Evolutionary conservation across 768 basidiomycete species (phyloP).

Genomic region (Suillus cothurnatus): DNA sequence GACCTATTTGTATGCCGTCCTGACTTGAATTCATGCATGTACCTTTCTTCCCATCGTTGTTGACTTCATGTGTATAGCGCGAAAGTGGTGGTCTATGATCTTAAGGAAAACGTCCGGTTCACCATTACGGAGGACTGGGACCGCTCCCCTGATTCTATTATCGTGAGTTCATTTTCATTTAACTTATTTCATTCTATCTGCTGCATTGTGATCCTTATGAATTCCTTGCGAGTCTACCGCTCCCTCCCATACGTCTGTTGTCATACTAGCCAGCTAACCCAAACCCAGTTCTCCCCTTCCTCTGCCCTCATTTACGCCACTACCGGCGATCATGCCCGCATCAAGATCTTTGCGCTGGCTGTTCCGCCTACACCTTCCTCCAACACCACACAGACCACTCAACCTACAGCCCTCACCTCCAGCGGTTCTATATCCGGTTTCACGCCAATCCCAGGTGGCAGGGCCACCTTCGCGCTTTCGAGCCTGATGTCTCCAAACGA

Average conservation of each 20-base stretch:
- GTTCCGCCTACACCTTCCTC: too few relatives aligned
- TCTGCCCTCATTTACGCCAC: constrained; percentile 70
- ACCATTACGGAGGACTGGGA: constrained; percentile 90
- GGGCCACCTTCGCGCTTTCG: too few relatives aligned
- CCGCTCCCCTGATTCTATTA: constrained; percentile 57
- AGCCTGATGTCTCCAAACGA: too few relatives aligned
- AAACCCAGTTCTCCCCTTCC: constrained; percentile 68
- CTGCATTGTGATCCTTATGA: background rate
- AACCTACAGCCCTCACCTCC: too few relatives aligned
- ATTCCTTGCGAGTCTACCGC: background rate
- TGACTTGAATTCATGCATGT: background rate
- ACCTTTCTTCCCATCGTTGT: background rate
- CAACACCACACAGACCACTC: too few relatives aligned
- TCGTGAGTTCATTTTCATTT: background rate
- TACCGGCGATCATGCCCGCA: constrained; percentile 75
- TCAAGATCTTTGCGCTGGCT: too few relatives aligned
- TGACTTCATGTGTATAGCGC: constrained; percentile 42
- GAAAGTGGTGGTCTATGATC: constrained; percentile 79
- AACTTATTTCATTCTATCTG: background rate
- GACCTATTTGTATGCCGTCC: background rate
- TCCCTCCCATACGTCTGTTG: background rate
- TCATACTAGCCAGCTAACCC: background rate
- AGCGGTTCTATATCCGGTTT: too few relatives aligned
- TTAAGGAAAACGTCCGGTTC: constrained; percentile 62
- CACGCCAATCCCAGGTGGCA: too few relatives aligned